Conservation (phyloP, 176 grass and related monocot species). For the Oryza meyeriana region DNA sequence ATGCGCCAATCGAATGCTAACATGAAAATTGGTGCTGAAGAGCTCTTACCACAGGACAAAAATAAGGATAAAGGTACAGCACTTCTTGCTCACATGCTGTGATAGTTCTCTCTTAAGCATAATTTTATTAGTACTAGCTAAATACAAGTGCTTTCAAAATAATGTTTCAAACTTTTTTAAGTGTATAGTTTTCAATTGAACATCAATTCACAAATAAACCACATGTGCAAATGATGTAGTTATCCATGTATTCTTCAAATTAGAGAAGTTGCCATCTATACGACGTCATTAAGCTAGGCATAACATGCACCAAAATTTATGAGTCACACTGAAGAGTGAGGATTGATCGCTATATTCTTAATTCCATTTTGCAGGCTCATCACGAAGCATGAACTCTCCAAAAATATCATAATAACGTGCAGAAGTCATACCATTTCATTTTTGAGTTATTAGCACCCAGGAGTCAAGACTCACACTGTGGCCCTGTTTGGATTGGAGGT, state of each 20-base stretch:
- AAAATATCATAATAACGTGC: not conserved
- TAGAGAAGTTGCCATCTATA: not conserved
- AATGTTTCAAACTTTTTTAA: not conserved
- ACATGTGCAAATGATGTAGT: too few relatives aligned
- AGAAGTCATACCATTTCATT: not conserved
- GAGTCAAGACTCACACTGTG: not conserved
- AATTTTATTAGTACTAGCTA: not conserved
- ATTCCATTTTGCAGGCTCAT: constrained; percentile 35
- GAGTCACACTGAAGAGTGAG: not conserved
- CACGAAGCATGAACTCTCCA: not conserved
- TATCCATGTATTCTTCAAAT: too few relatives aligned
- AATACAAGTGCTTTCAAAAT: not conserved
- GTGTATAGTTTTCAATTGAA: not conserved
- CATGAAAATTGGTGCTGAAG: constrained; percentile 60
- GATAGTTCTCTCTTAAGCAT: not conserved
- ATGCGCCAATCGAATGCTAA: constrained; percentile 38
- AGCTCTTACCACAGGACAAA: constrained; percentile 38
- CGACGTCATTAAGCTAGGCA: too few relatives aligned
- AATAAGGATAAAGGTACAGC: constrained; percentile 39
- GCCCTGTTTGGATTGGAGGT: not conserved
- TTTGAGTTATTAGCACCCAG: not conserved
- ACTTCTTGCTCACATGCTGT: not conserved
- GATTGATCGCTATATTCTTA: not conserved
- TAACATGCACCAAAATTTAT: not conserved
- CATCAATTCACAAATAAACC: not conserved